Evolutionary conservation across 1,139 yeast genomes (phyloP).

Genomic region (Lodderomyces theae): DNA sequence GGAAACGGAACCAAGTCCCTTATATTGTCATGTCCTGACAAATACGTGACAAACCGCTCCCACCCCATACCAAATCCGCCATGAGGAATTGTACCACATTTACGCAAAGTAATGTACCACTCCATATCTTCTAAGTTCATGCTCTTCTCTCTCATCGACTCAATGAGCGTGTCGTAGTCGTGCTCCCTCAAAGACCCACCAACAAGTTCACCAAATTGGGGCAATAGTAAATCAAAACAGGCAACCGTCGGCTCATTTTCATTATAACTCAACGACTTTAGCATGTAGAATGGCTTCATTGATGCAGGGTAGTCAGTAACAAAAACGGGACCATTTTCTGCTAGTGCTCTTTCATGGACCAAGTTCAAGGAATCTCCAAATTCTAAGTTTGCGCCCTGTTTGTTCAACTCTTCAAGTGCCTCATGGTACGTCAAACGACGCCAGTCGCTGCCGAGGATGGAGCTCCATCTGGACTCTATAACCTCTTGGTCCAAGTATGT

Average conservation of each 20-base stretch:
- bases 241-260: conserved; percentile 63
- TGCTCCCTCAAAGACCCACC: conserved; percentile 95
- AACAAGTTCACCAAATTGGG: conserved; percentile 92
- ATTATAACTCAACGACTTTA: conserved; percentile 34
- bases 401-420: conserved; percentile 55
- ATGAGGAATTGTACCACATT: conserved; percentile 83
- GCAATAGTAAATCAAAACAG: conserved; percentile 84
- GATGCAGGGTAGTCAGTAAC: conserved; percentile 81
- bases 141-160: conserved; percentile 46
- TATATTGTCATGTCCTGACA: conserved; percentile 71
- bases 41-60: conserved; percentile 75
- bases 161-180: conserved; percentile 42
- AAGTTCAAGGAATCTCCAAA: conserved; percentile 80
- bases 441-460: conserved; percentile 50
- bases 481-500: conserved; percentile 36
- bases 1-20: conserved; percentile 89
- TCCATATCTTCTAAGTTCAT: conserved; percentile 61
- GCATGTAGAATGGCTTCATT: conserved; percentile 93
- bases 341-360: conserved; percentile 90
- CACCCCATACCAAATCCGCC: conserved; percentile 98
- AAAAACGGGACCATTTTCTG: conserved; percentile 78
- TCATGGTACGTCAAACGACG: conserved; percentile 68
- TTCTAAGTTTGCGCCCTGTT: conserved; percentile 9
- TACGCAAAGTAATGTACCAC: conserved; percentile 79
- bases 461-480: conserved; percentile 34